phyloP scores from a whole-genome alignment of 306 rosid species.

The Pueraria montana region DNA sequence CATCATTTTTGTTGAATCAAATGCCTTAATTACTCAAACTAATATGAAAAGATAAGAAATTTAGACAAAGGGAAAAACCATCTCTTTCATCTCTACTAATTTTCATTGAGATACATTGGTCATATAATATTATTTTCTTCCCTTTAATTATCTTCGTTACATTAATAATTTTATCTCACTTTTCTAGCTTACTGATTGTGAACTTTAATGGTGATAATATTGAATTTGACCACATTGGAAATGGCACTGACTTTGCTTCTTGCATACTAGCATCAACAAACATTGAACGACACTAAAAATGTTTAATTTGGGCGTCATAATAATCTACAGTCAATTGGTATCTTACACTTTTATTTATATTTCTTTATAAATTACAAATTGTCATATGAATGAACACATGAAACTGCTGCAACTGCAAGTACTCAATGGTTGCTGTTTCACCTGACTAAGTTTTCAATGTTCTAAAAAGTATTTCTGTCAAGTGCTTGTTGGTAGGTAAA shows the following conservation, averaged over 20 bases:
- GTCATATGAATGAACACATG: conserved; percentile 36
- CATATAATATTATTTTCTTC: not conserved
- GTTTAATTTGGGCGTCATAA: conserved; percentile 5
- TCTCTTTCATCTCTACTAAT: not conserved
- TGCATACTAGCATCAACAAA: not conserved
- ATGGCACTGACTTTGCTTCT: not conserved
- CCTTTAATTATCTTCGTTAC: not conserved
- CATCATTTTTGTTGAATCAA: not conserved
- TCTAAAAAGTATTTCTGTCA: conserved; percentile 26
- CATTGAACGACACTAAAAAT: not conserved
- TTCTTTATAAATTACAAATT: not conserved
- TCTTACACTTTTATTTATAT: not conserved
- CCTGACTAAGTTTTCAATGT: conserved; percentile 36
- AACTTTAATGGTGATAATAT: not conserved
- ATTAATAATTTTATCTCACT: too few relatives aligned
- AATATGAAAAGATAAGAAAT: not conserved
- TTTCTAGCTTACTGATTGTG: not conserved
- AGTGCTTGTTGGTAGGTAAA: conserved; percentile 36
- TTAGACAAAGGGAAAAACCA: not conserved
- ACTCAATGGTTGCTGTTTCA: conserved; percentile 54
- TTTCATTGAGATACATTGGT: not conserved
- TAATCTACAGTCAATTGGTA: not conserved
- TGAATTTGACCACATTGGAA: not conserved
- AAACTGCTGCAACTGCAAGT: conserved; percentile 23
- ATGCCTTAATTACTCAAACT: not conserved